These are phyloP conservation scores for Staphylotrichum tortipilum DNA, from an alignment of 495 filamentous ascomycete genomes.

Conservation along the genomic window DNA sequence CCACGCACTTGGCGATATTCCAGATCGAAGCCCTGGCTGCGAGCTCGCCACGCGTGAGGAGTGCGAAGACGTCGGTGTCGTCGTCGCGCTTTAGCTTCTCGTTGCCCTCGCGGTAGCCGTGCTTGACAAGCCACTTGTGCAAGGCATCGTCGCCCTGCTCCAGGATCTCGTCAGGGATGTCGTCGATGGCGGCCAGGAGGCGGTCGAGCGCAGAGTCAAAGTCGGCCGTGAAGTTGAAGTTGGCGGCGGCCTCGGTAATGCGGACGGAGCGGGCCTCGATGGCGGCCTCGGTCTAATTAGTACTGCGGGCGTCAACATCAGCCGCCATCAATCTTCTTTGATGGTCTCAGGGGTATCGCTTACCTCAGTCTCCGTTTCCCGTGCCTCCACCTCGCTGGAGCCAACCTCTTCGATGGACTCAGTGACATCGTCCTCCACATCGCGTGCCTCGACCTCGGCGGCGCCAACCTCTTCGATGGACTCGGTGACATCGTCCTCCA, in stretches of 20 bases:
- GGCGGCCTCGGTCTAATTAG: no score
- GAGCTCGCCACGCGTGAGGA: conserved; percentile 3
- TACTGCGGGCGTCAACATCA: no score
- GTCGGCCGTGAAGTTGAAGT: conserved; percentile 10
- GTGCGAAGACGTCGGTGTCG: background rate
- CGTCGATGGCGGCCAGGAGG: conserved; percentile 7
- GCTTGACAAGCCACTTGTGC: conserved; percentile 12
- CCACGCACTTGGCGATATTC: conserved; percentile 14
- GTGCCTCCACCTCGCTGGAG: no score
- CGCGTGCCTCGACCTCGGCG: no score
- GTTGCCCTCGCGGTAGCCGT: conserved; percentile 4
- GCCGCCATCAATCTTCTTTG: no score
- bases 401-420: no score
- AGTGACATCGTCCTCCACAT: no score
- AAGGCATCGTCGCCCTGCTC: conserved; percentile 13
- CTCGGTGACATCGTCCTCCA: no score
- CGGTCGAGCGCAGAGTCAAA: conserved; percentile 11
- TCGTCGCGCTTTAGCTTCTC: conserved; percentile 2
- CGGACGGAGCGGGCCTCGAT: background rate
- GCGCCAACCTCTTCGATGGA: no score
- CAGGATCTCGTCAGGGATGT: conserved; percentile 16
- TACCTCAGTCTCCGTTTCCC: no score
- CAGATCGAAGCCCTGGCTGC: background rate
- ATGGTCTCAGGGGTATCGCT: no score
- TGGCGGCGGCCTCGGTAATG: background rate